Evolutionary conservation across 257 asterid species (phyloP), one percentile per base, ranked within the genome.

Genomic region (Solanum piurae): DNA sequence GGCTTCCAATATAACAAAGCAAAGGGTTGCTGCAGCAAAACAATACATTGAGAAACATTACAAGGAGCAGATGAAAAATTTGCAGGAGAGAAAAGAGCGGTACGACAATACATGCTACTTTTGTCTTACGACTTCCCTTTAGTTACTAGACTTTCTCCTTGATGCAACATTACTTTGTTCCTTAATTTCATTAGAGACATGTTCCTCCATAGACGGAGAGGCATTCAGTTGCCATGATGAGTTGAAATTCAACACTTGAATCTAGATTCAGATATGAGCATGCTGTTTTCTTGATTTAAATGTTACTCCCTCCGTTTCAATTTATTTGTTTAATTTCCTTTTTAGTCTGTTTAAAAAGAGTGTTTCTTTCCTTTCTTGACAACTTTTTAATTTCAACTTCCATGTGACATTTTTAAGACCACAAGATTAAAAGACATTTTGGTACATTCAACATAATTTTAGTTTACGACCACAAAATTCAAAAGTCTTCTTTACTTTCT

Each of bases 1-100:
- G 87, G 98, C 99, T 89, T 96, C 99, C 13, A 92, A 89, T 87
- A 89, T 95, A 38, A 97, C 99, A 1, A 96, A 97, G 89, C 98
- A 96, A 92, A 96, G 93, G 89, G 99, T 93, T 64, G 99, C 98
- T 89, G 99, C 99, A 2, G 98, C 99, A 1, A 97, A 97, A 94
- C 98, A 97, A 92, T 97, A 96, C 88, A 97, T 97, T 75, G 99
- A 97, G 94, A 97, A 97, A 83, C 99, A 97, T 91, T 97, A 97
- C 95, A 94, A 94, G 92, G 94, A 90, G 89, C 99, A 97, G 89
- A 95, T 90, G 99, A 95, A 92, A 90, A 96, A 89, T 90, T 95
- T 97, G 91, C 98, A 96, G 91, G 99, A 96, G 90, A 94, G 99
- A 91, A 95, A 93, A 88, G 97, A 96, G 89, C 92, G 99, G 99